Evolutionary conservation across 352 stramenopile species (phyloP).

Genomic region (Phytophthora crassamura): DNA sequence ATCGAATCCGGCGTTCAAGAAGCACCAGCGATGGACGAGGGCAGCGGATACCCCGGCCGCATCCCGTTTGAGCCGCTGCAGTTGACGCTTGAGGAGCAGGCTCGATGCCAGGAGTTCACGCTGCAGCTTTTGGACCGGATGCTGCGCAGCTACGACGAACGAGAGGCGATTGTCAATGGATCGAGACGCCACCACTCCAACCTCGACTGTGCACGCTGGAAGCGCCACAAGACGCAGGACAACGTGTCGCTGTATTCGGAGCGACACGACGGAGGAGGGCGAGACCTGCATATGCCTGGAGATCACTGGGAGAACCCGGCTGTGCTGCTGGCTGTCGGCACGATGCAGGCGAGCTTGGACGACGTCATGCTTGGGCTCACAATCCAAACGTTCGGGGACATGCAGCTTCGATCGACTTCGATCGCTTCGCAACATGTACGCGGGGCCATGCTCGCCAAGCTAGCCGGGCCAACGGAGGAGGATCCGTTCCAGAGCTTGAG

Average conservation of each 20-base stretch:
- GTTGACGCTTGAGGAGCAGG: conserved; percentile 21
- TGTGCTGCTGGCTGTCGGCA: conserved; percentile 24
- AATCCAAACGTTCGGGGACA: conserved; percentile 17
- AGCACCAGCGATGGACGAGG: conserved; percentile 17
- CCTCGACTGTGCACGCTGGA: conserved; percentile 21
- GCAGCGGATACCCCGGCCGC: conserved; percentile 16
- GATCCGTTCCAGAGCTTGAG: conserved; percentile 57
- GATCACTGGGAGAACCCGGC: conserved; percentile 19
- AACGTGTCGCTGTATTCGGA: conserved; percentile 30
- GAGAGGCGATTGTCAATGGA: conserved; percentile 5
- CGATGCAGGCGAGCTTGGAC: conserved; percentile 22
- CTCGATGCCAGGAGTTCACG: conserved; percentile 24
- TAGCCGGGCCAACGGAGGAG: conserved; percentile 43
- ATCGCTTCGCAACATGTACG: conserved; percentile 21
- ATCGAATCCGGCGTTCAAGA: too few relatives aligned
- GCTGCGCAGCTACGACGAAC: conserved; percentile 31
- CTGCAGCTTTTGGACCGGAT: conserved; percentile 33
- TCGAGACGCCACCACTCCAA: conserved; percentile 23
- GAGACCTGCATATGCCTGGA: conserved; percentile 8
- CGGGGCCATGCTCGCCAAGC: conserved; percentile 51
- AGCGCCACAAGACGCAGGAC: conserved; percentile 25
- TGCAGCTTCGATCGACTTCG: conserved; percentile 23
- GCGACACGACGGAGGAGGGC: neutral
- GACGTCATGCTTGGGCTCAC: conserved; percentile 33
- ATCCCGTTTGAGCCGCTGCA: conserved; percentile 21